Evolutionary conservation across 192 early-diverging fungal genomes (phyloP).

Genomic region (Phycomyces blakesleeanus): DNA sequence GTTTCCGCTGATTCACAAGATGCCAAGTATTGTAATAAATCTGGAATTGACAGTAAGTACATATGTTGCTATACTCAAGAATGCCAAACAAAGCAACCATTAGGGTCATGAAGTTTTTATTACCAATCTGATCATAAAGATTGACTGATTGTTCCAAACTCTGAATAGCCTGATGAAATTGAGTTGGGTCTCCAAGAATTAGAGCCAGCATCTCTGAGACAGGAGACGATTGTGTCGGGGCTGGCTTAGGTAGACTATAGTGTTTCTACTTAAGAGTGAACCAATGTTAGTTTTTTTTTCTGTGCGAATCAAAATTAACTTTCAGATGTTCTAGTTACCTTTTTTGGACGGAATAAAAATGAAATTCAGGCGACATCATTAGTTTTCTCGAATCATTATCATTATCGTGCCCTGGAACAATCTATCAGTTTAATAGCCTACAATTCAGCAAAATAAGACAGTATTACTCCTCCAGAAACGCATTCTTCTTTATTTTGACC

Average conservation of each 20-base stretch:
- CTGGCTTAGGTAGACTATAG: constrained; percentile 4
- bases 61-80: not conserved
- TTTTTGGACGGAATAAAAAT: too few relatives aligned
- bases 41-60: constrained; percentile 4
- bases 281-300: too few relatives aligned
- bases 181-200: constrained; percentile 60
- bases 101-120: not conserved
- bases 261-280: too few relatives aligned
- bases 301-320: too few relatives aligned
- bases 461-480: too few relatives aligned
- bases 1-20: constrained; percentile 62
- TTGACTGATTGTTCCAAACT: constrained; percentile 59
- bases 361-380: too few relatives aligned
- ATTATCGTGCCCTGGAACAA: too few relatives aligned
- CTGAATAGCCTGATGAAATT: constrained; percentile 53
- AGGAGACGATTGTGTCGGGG: constrained; percentile 5
- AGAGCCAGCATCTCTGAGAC: constrained; percentile 44
- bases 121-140: constrained; percentile 71
- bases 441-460: too few relatives aligned
- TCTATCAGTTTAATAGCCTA: too few relatives aligned
- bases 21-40: constrained; percentile 71
- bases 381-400: too few relatives aligned
- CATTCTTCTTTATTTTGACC: too few relatives aligned
- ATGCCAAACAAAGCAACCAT: not conserved
- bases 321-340: too few relatives aligned